These are phyloP conservation scores for Fusarium siculi DNA, from an alignment of 2,329 filamentous ascomycete species.

Conservation along the genomic window DNA sequence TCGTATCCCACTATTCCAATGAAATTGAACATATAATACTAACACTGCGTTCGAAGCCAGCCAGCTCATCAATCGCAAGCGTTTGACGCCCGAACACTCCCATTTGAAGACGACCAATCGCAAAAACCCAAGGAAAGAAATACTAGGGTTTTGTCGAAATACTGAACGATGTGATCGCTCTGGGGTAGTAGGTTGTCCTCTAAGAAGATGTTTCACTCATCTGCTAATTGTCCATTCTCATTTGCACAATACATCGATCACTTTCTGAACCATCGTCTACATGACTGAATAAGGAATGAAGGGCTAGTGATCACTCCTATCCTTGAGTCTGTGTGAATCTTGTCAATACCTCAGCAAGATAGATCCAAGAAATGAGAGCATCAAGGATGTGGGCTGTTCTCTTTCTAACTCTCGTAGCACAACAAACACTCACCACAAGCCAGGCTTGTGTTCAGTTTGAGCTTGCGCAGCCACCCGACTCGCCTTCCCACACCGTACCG, in stretches of 20 bases:
- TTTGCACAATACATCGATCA: background rate
- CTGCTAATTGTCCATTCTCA: background rate
- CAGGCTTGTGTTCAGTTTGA: conserved; percentile 9
- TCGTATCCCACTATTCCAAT: background rate
- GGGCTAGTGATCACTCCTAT: background rate
- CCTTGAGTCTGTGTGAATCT: background rate
- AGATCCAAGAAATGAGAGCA: background rate
- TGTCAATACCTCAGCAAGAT: background rate
- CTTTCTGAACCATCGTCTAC: background rate
- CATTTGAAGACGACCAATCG: background rate
- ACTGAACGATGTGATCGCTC: background rate
- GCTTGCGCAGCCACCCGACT: conserved; percentile 28
- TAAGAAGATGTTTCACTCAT: background rate
- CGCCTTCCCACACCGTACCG: background rate
- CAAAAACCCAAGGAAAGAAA: background rate
- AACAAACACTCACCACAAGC: conserved; percentile 1
- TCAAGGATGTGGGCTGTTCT: background rate
- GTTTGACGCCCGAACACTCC: background rate
- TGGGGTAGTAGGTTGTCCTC: background rate
- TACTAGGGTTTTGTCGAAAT: background rate
- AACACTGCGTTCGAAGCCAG: background rate
- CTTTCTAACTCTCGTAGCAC: background rate
- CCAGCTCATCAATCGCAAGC: background rate
- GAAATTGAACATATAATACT: background rate
- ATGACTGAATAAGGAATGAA: background rate